Base-by-base conservation (phyloP, 768 basidiomycete species). In the Lepiota subincarnata region DNA sequence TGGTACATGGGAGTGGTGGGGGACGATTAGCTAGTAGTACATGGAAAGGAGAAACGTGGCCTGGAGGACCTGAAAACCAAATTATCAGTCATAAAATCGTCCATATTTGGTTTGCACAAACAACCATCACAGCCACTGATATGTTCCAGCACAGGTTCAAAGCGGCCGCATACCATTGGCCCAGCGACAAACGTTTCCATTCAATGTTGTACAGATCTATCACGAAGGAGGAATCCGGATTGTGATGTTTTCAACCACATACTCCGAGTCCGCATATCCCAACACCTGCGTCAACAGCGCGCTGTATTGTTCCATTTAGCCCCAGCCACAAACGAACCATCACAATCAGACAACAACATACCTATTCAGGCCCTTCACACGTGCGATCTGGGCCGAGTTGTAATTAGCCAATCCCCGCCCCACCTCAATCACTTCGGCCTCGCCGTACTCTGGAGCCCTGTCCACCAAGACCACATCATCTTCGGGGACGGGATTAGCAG, bases 321-420 rank as follows among this genome's bases (percentile, higher is more conserved):
- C 55, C 59, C 55, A 52, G 36, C 31, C 31, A 22, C 40, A 18
- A 18, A 51, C 50, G 50, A 53, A 2, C 24, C 24, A 24, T 24
- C 5, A 24, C 24, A 5, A 53, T 48, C 41, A 6, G 39, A n/a
- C 22, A 31, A 4, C 31, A 20, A 69, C 80, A 24, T 60, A 94
- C 95, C 95, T 98, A 68, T 94, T 91, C 60, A 92, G 63, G 0
- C 97, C 94, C 65, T 89, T 94, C 46, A 98, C 86, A 54, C 84
- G 80, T 50, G 80, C 75, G 57, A 98, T 94, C 70, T 98, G 95
- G 38, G 83, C 86, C 43, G 89, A 95, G 64, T 98, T 98, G 67
- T 97, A 99, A 71, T 95, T 97, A 12, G 93, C 92, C 48, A 98
- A 73, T 1, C 97, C 97, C 36, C 96, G 81, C 0, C 96, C 97